phyloP scores from a whole-genome alignment of 345 rosid species.

The Eutrema heterophyllum region DNA sequence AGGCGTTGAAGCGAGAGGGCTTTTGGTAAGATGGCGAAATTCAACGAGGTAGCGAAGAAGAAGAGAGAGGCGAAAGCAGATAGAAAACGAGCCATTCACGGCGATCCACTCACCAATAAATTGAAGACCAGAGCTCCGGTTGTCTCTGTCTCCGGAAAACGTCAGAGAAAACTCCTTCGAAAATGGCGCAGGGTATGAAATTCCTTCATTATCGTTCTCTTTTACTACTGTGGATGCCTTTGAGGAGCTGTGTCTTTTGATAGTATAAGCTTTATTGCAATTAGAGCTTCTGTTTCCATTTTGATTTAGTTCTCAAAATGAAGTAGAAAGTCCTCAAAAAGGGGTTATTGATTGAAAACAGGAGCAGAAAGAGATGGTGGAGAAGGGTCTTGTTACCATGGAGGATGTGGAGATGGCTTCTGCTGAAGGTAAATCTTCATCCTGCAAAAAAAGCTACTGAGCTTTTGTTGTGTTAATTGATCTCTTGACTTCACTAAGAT shows the following conservation, averaged over 20 bases:
- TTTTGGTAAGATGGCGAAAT: conserved; percentile 59
- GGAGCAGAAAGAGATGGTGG: conserved; percentile 75
- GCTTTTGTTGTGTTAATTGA: not conserved
- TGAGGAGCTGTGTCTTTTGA: not conserved
- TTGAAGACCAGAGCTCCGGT: conserved; percentile 44
- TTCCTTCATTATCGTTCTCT: not conserved
- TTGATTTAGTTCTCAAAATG: not conserved
- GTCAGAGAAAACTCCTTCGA: conserved; percentile 68
- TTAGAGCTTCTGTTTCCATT: not conserved
- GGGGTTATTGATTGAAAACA: conserved; percentile 10
- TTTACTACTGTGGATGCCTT: no score
- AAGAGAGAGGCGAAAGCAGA: conserved; percentile 56
- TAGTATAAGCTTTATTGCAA: not conserved
- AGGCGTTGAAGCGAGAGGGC: not conserved
- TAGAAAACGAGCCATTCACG: conserved; percentile 57
- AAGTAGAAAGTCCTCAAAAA: not conserved
- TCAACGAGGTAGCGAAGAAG: conserved; percentile 68
- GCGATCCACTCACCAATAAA: conserved; percentile 61
- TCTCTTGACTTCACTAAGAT: not conserved
- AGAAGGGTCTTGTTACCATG: conserved; percentile 68
- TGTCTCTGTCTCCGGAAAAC: conserved; percentile 67
- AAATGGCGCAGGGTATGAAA: conserved; percentile 64
- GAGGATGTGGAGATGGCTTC: conserved; percentile 72
- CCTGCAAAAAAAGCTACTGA: not conserved
- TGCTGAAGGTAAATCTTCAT: conserved; percentile 38